phyloP scores from a whole-genome alignment of 2,329 filamentous ascomycete species.

The Setomelanomma holmii region DNA sequence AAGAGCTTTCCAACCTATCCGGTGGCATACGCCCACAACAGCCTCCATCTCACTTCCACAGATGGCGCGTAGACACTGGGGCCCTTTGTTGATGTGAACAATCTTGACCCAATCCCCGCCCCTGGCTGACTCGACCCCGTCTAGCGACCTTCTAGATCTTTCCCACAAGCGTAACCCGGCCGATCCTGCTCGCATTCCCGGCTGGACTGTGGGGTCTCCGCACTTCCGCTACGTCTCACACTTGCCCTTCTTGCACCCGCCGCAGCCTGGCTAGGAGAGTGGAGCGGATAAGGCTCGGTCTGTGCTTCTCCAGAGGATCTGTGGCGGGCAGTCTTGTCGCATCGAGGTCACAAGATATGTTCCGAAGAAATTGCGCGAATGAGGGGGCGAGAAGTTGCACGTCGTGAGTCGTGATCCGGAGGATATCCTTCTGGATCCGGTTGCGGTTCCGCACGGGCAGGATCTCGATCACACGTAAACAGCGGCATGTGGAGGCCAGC shows the following conservation, averaged over 20 bases:
- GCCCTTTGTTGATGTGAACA: not conserved
- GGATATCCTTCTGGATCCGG: conserved; percentile 14
- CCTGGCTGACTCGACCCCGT: conserved; percentile 25
- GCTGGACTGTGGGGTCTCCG: conserved; percentile 28
- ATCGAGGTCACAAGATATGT: conserved; percentile 16
- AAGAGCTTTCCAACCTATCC: conserved; percentile 11
- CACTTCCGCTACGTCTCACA: conserved; percentile 13
- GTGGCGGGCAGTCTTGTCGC: conserved; percentile 1
- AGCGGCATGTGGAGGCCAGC: conserved; percentile 14
- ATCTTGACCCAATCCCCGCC: conserved; percentile 13
- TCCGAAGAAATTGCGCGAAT: conserved; percentile 23
- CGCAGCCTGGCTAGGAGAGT: conserved; percentile 6
- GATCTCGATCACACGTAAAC: conserved; percentile 17
- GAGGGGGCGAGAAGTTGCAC: not conserved
- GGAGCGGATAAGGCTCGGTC: conserved; percentile 18
- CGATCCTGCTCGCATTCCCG: conserved; percentile 18
- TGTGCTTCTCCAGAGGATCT: not conserved
- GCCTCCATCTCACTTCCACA: not conserved
- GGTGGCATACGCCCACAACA: conserved; percentile 2
- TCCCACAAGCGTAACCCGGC: conserved; percentile 18
- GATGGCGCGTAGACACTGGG: not conserved
- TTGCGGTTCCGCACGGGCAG: conserved; percentile 16
- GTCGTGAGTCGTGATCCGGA: conserved; percentile 5
- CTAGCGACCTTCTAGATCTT: conserved; percentile 33
- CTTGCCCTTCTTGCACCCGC: conserved; percentile 8